Evolutionary conservation across 2,329 filamentous ascomycete genomes (phyloP), one percentile per base, ranked within the genome.

Genomic region (Xylaria polymorpha): DNA sequence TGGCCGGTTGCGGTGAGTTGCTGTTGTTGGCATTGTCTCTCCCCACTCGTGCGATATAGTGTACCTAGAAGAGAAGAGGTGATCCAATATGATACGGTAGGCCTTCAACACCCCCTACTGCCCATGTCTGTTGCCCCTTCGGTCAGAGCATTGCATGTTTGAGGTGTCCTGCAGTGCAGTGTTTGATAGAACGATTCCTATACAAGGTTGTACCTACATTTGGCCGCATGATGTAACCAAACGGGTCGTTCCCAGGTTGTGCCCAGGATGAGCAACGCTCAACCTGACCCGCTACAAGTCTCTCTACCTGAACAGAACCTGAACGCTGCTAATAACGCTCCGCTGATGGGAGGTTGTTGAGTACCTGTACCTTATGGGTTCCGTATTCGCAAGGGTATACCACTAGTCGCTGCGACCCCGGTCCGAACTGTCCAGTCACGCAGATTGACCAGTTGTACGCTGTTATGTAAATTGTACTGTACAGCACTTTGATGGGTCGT

Each of bases 221-320:
- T 35, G 56, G 44, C 37, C 58, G 67, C 67, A 69, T 69, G 67
- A 69, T 69, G 67, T 61, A 69, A 69, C 67, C 50, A 35, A 37
- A 43, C 50, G 55, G 51, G 60, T 5, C 35, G 41, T 14, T 43
- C 9, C 55, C 55, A 60, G 63, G 48, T 60, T 44, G 46, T 22
- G 37, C 15, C 56, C 20, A 32, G 64, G 57, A 56, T 55, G 18
- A 48, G 15, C 8, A 51, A 44, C 43, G 53, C 35, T 51, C 32
- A 50, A n/a, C 25, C 4, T 32, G 25, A 15, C 15, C 25, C 32
- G 20, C 6, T 7, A 10, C n/a, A 62, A 6, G 65, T 67, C 51
- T 6, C 15, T 1, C 2, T 67, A 66, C 64, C 20, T 25, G 8
- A 12, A 4, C 39, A 14, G 14, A 39, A 18, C 7, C 18, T 10